Evolutionary conservation across 2,329 filamentous ascomycete species (phyloP).

Genomic region (Xylariaceae sp.): DNA sequence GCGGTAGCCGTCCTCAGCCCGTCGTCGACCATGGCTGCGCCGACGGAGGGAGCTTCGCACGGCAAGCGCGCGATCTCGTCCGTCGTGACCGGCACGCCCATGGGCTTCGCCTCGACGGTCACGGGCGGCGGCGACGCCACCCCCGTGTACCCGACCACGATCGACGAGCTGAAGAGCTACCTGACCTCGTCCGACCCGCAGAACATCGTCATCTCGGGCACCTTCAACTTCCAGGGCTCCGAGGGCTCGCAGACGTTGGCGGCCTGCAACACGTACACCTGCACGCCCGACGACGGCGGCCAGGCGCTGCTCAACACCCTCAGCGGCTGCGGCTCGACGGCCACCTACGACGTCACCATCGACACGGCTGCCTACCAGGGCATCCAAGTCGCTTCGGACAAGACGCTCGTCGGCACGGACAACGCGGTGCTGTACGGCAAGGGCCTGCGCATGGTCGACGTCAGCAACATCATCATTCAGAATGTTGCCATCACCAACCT

Average conservation of each 20-base stretch:
- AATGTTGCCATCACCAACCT: constrained; percentile 3
- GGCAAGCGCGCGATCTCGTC: constrained; percentile 1
- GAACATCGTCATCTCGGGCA: constrained; percentile 41
- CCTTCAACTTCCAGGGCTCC: constrained; percentile 35
- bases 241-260: constrained; percentile 35
- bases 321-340: constrained; percentile 3
- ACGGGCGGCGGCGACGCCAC: constrained; percentile 43
- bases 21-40: background rate
- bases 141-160: constrained; percentile 35
- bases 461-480: constrained; percentile 4
- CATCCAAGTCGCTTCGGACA: constrained; percentile 1
- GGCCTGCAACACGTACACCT: constrained; percentile 30
- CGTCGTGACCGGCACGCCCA: background rate
- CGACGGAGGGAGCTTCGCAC: background rate
- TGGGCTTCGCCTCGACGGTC: constrained; percentile 25
- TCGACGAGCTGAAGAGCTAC: constrained; percentile 41
- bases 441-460: constrained; percentile 1
- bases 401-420: constrained; percentile 2
- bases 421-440: constrained; percentile 3
- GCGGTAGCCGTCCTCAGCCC: background rate
- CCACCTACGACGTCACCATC: constrained; percentile 2
- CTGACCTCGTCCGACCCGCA: constrained; percentile 36
- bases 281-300: constrained; percentile 2
- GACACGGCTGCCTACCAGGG: background rate
- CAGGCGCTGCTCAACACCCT: constrained; percentile 6